These are phyloP conservation scores for Metarhizium brunneum DNA, from an alignment of 2,329 filamentous ascomycete species.

Conservation along the genomic window DNA sequence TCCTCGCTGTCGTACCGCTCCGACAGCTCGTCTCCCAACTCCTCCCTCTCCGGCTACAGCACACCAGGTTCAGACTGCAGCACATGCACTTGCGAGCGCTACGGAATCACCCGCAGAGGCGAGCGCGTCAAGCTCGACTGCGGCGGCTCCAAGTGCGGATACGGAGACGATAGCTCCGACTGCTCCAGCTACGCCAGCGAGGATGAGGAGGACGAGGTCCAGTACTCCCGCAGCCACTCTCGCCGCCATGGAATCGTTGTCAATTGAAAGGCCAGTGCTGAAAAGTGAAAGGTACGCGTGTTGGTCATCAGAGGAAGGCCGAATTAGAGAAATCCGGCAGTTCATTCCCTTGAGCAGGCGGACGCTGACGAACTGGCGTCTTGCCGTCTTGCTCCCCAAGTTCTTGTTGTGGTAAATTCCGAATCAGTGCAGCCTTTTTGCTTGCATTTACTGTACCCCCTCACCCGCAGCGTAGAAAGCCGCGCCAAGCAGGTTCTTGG, in stretches of 20 bases:
- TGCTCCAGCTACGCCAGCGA: conserved; percentile 60
- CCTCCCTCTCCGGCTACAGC: conserved; percentile 68
- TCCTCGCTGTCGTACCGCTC: conserved; percentile 64
- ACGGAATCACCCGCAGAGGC: conserved; percentile 88
- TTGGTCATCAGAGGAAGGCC: conserved; percentile 7
- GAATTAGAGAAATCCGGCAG: conserved; percentile 21
- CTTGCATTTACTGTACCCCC: conserved; percentile 15
- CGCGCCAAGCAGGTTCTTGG: conserved; percentile 36
- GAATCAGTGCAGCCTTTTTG: conserved; percentile 8
- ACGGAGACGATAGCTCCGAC: conserved; percentile 58
- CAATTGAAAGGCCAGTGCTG: conserved; percentile 19
- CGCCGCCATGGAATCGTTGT: conserved; percentile 59
- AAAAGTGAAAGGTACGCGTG: neutral
- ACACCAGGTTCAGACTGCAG: conserved; percentile 67
- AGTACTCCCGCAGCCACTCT: conserved; percentile 37
- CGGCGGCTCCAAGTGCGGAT: conserved; percentile 79
- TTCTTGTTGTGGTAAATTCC: conserved; percentile 16
- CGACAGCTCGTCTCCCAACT: conserved; percentile 65
- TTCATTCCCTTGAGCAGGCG: conserved; percentile 24
- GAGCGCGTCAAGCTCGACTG: conserved; percentile 95
- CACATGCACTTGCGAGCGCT: conserved; percentile 88
- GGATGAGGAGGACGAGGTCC: conserved; percentile 42
- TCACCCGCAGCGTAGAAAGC: conserved; percentile 19
- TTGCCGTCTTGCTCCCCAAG: conserved; percentile 17
- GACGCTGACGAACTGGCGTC: conserved; percentile 17